Base-by-base conservation (phyloP, 257 asterid species). In the Euphrasia confusa region DNA sequence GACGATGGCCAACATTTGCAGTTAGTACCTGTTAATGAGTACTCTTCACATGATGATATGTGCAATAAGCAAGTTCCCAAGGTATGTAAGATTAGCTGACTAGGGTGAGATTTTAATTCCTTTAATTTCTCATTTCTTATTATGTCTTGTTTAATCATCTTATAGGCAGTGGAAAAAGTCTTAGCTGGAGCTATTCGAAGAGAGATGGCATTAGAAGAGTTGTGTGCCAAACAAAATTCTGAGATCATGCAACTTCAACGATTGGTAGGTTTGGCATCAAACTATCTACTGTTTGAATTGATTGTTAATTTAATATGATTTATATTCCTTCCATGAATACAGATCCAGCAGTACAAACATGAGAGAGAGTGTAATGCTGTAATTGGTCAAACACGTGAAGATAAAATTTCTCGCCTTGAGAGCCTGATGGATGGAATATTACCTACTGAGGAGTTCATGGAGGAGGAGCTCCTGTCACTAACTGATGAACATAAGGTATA, bases 171-270 rank as follows among this genome's bases (percentile, higher is more conserved):
- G 28, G 96, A 93, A 77, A 93, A 78, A 79, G 97, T 93, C 54
- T 75, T 93, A 82, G 94, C 99, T 33, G 99, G 97, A 69, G 95
- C 96, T 42, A 89, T 93, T 78, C 82, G 97, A 64, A 89, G 99
- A 79, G 99, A 93, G 89, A 93, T 89, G 97, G 96, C 97, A 72
- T 68, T 89, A 47, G 99, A 93, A 81, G 97, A 87, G 74, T 67
- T 89, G 37, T 89, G 90, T 74, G 74, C 84, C 65, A 85, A 85
- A 77, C 95, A 87, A 69, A 83, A 71, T 56, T 77, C 87, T 59
- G 96, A 89, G 77, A 87, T 93, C 78, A 78, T 76, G 82, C 95
- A 87, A 68, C 96, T 93, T 60, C 87, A 87, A 60, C 96, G 96
- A 63, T 72, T 93, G 96, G 97, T 92, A 79, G 37, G 81, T 69